Base-by-base conservation (phyloP, 768 basidiomycete genomes). In the Podaxis pistillaris region DNA sequence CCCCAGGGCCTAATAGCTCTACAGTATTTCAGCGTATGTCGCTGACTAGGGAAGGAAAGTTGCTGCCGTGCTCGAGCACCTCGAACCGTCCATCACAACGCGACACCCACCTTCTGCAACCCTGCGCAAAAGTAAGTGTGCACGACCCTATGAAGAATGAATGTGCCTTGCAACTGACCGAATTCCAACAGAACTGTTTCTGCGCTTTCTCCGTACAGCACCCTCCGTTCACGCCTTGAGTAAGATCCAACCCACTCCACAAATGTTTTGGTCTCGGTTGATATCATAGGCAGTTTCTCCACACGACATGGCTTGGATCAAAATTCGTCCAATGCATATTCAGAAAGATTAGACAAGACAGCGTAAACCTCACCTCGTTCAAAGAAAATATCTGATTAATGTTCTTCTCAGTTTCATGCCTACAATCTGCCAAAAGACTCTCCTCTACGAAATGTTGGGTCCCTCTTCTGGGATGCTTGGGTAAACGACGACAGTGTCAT, bases 101-200 rank as follows among this genome's bases (percentile, higher is more conserved):
- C 71, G 79, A 0, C 71, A 65, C 0, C 79, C 84, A 0, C 70
- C 85, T 7, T 87, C 87, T 4, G 78, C 73, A 11, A 85, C 79
- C 59, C 74, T 89, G 28, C 74, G 88, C 41, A 84, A 82, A 67
- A 86, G 87, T 78, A 79, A 86, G 86, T 83, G 0, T 0, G 65
- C 37, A 69, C 63, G 5, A 2, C 2, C 11, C 26, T 4, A 13
- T 46, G 41, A 36, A n/a, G 24, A 7, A 30, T 30, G 11, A 37
- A 7, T 4, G 30, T 22, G 19, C 56, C 36, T n/a, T 66, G 22
- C 46, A 28, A 13, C 46, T 12, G 52, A 52, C 37, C 58, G 28
- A 19, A 46, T 60, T 24, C 28, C 24, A 28, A 12, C 28, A 87
- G 86, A 65, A 72, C 83, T 17, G 66, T 86, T 1, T 71, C 76